Evolutionary conservation across 108 stramenopile genomes (phyloP).

Genomic region (Nannochloropsis granulata): DNA sequence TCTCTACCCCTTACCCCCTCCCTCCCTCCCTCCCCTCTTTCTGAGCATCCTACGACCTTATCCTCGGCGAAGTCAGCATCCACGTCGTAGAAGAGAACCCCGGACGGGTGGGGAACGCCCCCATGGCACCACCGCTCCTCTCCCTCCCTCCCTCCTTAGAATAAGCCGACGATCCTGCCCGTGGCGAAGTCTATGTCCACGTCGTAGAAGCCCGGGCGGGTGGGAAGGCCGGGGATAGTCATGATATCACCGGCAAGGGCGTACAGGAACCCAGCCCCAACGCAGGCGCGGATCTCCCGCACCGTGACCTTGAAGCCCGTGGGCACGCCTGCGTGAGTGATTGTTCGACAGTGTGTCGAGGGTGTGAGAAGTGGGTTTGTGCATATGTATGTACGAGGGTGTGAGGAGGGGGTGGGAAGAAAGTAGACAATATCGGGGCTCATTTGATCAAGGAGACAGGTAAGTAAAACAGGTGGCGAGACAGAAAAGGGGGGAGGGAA

Average conservation of each 20-base stretch:
- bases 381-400: not conserved
- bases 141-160: conserved; percentile 41
- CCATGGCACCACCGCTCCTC: not conserved
- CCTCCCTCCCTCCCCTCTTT: too few species aligned
- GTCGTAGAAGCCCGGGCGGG: conserved; percentile 96
- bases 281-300: conserved; percentile 83
- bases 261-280: conserved; percentile 93
- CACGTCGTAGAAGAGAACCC: too few species aligned
- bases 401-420: not conserved
- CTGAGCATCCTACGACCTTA: too few species aligned
- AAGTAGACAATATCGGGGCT: not conserved
- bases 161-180: conserved; percentile 87
- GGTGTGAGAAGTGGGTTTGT: not conserved
- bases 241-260: conserved; percentile 94
- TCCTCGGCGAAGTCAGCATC: too few species aligned
- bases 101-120: too few species aligned
- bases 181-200: conserved; percentile 83
- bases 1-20: too few species aligned
- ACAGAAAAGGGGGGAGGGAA: not conserved
- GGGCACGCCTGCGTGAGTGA: not conserved
- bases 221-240: conserved; percentile 96
- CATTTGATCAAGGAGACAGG: not conserved
- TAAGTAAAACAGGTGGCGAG: not conserved
- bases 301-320: conserved; percentile 43
- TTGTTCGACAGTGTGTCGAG: too few species aligned